Evolutionary conservation across 1,139 yeast species (phyloP).

Genomic region (Blastobotrys buckinghamii): DNA sequence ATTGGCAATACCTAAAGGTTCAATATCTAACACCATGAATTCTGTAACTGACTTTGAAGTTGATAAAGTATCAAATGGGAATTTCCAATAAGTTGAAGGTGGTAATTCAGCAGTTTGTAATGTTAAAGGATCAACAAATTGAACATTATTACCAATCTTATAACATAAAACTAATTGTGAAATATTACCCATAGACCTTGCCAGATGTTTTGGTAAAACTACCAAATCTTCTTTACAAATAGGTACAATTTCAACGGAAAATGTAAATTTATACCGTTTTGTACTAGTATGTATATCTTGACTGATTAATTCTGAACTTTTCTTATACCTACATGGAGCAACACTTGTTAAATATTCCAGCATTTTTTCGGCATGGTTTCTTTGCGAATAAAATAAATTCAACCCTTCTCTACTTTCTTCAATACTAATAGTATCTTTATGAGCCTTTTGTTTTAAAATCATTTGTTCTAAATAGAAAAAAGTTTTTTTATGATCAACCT

Average conservation of each 20-base stretch:
- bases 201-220: slow-evolving; percentile 80
- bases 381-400: slow-evolving; percentile 84
- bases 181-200: slow-evolving; percentile 76
- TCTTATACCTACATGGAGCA: slow-evolving; percentile 75
- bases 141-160: slow-evolving; percentile 73
- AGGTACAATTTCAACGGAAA: slow-evolving; percentile 90
- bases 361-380: slow-evolving; percentile 91
- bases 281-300: slow-evolving; percentile 88
- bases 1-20: slow-evolving; percentile 74
- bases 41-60: slow-evolving; percentile 75
- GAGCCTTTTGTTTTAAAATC: slow-evolving; percentile 88
- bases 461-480: slow-evolving; percentile 92
- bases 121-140: slow-evolving; percentile 75
- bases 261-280: slow-evolving; percentile 83
- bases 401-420: slow-evolving; percentile 91
- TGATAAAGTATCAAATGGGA: slow-evolving; percentile 70
- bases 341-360: slow-evolving; percentile 80
- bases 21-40: slow-evolving; percentile 88
- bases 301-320: slow-evolving; percentile 85
- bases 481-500: slow-evolving; percentile 95
- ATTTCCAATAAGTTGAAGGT: slow-evolving; percentile 72
- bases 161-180: slow-evolving; percentile 56
- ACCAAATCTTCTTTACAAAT: slow-evolving; percentile 95
- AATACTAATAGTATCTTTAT: slow-evolving; percentile 86
- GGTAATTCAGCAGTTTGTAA: slow-evolving; percentile 72